Evolutionary conservation across 176 grass and related monocot genomes (phyloP).

Genomic region (Carex parvula): DNA sequence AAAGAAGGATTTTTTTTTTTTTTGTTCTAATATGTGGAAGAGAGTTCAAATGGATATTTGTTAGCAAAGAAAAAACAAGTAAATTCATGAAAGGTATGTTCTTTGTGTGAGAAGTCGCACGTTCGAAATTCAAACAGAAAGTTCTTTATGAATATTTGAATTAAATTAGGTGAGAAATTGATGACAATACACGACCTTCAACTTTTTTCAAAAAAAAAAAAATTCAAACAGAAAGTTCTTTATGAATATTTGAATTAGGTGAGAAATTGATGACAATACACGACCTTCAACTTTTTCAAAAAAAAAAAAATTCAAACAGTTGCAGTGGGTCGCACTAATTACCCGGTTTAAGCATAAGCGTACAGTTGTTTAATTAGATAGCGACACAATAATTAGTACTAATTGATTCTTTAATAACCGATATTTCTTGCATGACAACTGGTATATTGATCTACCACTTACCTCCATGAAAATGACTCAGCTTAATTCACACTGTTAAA

Average conservation of each 20-base stretch:
- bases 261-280: no score
- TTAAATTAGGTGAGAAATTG: no score
- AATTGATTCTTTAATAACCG: not conserved
- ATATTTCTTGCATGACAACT: constrained; percentile 20
- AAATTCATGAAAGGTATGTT: not conserved
- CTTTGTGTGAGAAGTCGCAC: no score
- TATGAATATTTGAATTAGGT: no score
- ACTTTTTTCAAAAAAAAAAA: no score
- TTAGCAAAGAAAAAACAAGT: not conserved
- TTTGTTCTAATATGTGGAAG: not conserved
- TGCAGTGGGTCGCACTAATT: not conserved
- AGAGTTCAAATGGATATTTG: not conserved
- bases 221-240: no score
- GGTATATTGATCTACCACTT: constrained; percentile 23
- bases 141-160: no score
- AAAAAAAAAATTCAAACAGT: not conserved
- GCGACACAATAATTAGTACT: constrained; percentile 12
- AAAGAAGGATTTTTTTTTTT: not conserved
- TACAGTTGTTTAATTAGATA: constrained; percentile 12
- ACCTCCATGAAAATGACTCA: constrained; percentile 20
- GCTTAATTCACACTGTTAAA: not conserved
- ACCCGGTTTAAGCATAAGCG: not conserved
- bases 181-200: no score
- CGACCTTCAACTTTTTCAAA: no score
- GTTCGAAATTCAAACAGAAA: no score